These are phyloP conservation scores for Aspergillus tanneri DNA, from an alignment of 2,329 filamentous ascomycete genomes.

Conservation along the genomic window DNA sequence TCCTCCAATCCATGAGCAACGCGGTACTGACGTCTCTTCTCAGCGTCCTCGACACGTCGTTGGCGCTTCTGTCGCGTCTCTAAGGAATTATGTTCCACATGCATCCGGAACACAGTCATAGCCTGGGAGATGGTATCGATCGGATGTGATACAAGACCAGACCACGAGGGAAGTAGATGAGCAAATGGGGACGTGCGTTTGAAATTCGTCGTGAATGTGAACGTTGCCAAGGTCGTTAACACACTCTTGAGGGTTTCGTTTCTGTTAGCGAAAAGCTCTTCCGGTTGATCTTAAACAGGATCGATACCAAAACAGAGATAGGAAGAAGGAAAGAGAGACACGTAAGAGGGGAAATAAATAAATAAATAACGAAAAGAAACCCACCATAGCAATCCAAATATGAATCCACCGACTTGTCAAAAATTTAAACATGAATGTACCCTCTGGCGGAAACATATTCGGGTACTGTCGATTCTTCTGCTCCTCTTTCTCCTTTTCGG, in stretches of 20 bases:
- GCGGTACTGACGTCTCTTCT: slow-evolving; percentile 81
- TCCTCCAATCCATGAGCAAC: slow-evolving; percentile 78
- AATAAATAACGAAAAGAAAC: too few species aligned
- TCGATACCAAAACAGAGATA: neutral
- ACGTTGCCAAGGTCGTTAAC: slow-evolving; percentile 66
- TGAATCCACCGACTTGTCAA: slow-evolving; percentile 75
- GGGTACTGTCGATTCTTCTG: slow-evolving; percentile 76
- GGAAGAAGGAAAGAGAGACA: slow-evolving; percentile 12
- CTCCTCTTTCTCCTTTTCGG: slow-evolving; percentile 62
- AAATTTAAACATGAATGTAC: slow-evolving; percentile 81
- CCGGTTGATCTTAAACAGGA: too few species aligned
- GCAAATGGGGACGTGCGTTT: slow-evolving; percentile 73
- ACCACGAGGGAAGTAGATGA: slow-evolving; percentile 71
- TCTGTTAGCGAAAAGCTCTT: neutral
- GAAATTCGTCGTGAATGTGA: slow-evolving; percentile 77
- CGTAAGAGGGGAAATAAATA: neutral
- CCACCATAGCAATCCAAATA: slow-evolving; percentile 76
- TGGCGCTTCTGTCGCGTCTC: slow-evolving; percentile 70
- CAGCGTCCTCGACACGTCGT: slow-evolving; percentile 76
- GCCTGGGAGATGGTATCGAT: slow-evolving; percentile 64
- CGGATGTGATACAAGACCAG: slow-evolving; percentile 68
- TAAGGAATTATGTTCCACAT: slow-evolving; percentile 68
- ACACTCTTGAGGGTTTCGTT: slow-evolving; percentile 53
- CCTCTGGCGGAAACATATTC: slow-evolving; percentile 80
- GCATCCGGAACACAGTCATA: slow-evolving; percentile 71